Evolutionary conservation across 1,139 yeast genomes (phyloP), one percentile per base, ranked within the genome.

Genomic region (Geotrichum siamense): DNA sequence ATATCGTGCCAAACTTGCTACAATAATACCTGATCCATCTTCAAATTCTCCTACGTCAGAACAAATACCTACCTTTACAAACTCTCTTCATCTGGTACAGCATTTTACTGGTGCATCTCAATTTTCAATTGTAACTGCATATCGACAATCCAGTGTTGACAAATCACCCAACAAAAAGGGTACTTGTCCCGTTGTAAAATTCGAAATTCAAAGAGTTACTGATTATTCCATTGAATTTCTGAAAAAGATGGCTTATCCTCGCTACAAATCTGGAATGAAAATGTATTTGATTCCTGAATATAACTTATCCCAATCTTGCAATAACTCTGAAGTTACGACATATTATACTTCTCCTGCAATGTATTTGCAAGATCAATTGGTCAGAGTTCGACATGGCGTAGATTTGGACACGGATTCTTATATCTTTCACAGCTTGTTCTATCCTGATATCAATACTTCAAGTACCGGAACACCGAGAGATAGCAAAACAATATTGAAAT

Each of bases 371-470:
- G 48, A 45, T 36, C 45, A 41, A 19, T 13, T 34, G 23, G 16
- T n/a, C 3, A 33, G 48, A 10, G 16, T 30, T 2, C 32, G 20
- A 10, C 16, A 19, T 2, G 43, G 44, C 10, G 3, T 29, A 21
- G 23, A 16, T 5, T 12, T 38, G 6, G 45, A 41, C 21, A n/a
- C 22, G 10, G 23, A 32, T 28, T 30, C 45, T 2, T 15, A 32
- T 10, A 38, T 45, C n/a, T 37, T 29, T 13, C 32, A 43, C 28
- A 41, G 49, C 13, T 53, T 51, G 21, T 47, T 54, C 27, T 48
- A 52, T 32, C 57, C 57, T 2, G 54, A 30, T 17, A 30, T 30
- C 34, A 30, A 30, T 30, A 53, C n/a, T 48, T 52, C 22, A 38
- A 51, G 17, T 38, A 51, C 12, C 47, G n/a, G n/a, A n/a, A n/a